Conservation (phyloP, 345 rosid genomes). For the Murraya koenigii region DNA sequence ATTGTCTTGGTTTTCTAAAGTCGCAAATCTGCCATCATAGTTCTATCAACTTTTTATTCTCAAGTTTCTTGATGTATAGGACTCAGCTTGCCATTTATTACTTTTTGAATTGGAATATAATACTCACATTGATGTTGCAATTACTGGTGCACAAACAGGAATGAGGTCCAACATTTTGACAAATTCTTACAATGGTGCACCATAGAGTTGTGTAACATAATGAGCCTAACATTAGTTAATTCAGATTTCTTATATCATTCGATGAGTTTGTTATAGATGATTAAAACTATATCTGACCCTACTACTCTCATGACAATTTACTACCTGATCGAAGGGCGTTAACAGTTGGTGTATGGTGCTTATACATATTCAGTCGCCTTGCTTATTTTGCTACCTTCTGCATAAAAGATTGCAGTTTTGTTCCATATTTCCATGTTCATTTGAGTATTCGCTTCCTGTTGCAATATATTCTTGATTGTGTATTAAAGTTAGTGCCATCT, state of each 20-base stretch:
- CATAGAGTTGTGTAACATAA: background rate
- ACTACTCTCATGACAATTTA: background rate
- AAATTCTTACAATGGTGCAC: background rate
- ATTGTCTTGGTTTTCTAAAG: slow-evolving; percentile 4
- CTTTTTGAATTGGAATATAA: background rate
- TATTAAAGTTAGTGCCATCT: background rate
- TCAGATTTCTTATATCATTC: background rate
- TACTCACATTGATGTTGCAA: background rate
- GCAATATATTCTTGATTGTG: background rate
- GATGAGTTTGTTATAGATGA: background rate
- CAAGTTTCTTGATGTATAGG: background rate
- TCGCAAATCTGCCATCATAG: slow-evolving; percentile 9
- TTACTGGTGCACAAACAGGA: background rate
- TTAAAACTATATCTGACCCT: background rate
- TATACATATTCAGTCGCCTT: background rate
- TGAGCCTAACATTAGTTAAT: background rate
- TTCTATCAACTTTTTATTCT: background rate
- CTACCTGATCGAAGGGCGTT: background rate
- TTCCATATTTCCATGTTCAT: background rate
- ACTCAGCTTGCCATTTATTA: background rate
- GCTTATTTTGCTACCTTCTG: background rate
- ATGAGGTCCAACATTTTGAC: background rate
- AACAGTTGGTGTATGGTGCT: background rate
- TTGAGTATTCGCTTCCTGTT: background rate
- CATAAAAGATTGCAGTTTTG: background rate